A percentile compares a stretch with the other conserved stretches of the same genome.
phyloP scores from a whole-genome alignment of 2,329 filamentous ascomycete species.

The Aspergillus udagawae region DNA sequence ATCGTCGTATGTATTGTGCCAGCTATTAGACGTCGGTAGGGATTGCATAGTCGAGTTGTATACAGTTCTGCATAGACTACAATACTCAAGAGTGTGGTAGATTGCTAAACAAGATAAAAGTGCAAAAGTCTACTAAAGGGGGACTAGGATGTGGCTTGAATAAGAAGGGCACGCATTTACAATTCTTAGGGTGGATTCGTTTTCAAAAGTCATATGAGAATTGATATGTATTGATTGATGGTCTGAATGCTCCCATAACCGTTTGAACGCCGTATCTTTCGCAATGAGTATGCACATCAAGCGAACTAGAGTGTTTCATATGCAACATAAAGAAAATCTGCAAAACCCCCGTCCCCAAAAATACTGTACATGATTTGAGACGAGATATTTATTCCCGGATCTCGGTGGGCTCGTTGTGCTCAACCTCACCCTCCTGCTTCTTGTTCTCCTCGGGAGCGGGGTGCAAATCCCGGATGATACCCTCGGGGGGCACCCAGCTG shows the following conservation, averaged over 20 bases:
- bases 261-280: background rate
- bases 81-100: background rate
- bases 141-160: too few relatives aligned
- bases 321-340: too few relatives aligned
- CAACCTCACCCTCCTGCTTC: slow-evolving; percentile 10
- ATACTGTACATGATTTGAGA: background rate
- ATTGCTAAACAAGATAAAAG: background rate
- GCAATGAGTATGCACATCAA: background rate
- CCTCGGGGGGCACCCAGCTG: slow-evolving; percentile 43
- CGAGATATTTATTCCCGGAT: slow-evolving; percentile 14
- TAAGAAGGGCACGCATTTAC: too few relatives aligned
- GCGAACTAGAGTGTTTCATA: background rate
- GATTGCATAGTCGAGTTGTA: background rate
- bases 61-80: background rate
- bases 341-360: background rate
- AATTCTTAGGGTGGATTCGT: background rate
- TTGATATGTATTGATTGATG: background rate
- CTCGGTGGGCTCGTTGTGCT: slow-evolving; percentile 19
- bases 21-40: background rate
- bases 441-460: slow-evolving; percentile 5
- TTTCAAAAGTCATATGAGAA: background rate
- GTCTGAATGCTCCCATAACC: background rate
- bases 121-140: too few relatives aligned
- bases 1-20: background rate
- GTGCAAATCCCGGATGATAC: slow-evolving; percentile 27